Evolutionary conservation across 1,284 basidiomycete genomes (phyloP), one percentile per base, ranked within the genome.

Genomic region (Pseudozyma sp.): DNA sequence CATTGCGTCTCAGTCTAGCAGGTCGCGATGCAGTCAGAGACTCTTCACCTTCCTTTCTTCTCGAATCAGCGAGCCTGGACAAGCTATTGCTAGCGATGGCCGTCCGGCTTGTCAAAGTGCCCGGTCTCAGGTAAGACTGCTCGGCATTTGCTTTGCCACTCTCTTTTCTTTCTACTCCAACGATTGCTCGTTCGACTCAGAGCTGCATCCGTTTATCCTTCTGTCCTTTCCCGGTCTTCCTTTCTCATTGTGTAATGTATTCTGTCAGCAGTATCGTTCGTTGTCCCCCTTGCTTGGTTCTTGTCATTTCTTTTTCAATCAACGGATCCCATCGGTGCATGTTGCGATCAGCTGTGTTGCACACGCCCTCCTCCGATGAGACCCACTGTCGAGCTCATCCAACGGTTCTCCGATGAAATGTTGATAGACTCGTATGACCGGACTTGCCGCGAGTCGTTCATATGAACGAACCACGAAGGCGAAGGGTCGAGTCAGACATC

Each of bases 61-160:
- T 31, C 46, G 16, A 14, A 5, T 19, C 47, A 49, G 14, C 47
- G n/a, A 40, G 17, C 14, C 14, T 47, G 24, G 19, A 37, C 24
- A 24, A 46, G 34, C 45, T n/a, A 14, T 37, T 37, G 35, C 35
- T 37, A 10, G 8, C 14, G 8, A 10, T 37, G 35, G 35, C 35
- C 14, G 8, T 42, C 16, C 24, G 7, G 19, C 19, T 29, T 43
- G 5, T 10, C 30, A 11, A 30, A 29, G 5, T 43, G 10, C 40
- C 49, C 52, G 52, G 47, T 65, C 59, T 43, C 65, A 63, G 58
- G 54, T 45, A 40, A 62, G 62, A 60, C 46, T 53, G 33, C 30
- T 56, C 33, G 59, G 40, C 34, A 35, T 57, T 37, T 64, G 58
- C 30, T 60, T 31, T 58, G 29, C 33, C 30, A 45, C 44, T 14